A percentile compares a stretch with the other conserved stretches of the same genome.
phyloP scores from a whole-genome alignment of 108 stramenopile species.

The Cyclotella choctawhatcheeana region DNA sequence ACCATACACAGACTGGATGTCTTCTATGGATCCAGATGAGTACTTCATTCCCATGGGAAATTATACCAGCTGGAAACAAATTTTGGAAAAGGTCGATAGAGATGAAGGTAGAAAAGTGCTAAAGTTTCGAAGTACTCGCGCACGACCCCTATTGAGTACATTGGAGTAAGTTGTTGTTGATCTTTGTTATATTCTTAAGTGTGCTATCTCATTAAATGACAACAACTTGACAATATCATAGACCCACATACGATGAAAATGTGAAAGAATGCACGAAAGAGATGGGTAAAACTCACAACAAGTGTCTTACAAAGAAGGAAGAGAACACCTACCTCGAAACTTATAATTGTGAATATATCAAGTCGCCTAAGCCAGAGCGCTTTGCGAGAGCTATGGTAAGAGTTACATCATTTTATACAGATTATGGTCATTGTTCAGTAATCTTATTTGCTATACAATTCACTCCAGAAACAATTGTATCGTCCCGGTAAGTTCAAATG shows the following conservation, averaged over 20 bases:
- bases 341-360: constrained; percentile 82
- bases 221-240: background rate
- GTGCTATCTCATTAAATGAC: background rate
- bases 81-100: constrained; percentile 54
- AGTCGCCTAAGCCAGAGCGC: constrained; percentile 68
- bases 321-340: constrained; percentile 76
- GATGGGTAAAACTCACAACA: constrained; percentile 48
- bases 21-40: constrained; percentile 59
- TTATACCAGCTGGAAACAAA: constrained; percentile 59
- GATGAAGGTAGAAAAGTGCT: constrained; percentile 51
- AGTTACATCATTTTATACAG: too few relatives aligned
- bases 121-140: constrained; percentile 68
- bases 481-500: constrained; percentile 44
- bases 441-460: background rate
- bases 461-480: constrained; percentile 73
- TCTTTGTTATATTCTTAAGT: background rate
- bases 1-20: constrained; percentile 54
- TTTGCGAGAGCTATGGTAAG: constrained; percentile 65
- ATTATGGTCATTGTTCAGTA: background rate
- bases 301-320: constrained; percentile 51
- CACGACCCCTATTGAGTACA: constrained; percentile 54
- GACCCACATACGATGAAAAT: constrained; percentile 51
- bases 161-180: constrained; percentile 43
- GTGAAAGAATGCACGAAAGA: constrained; percentile 48
- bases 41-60: constrained; percentile 57